phyloP scores from a whole-genome alignment of 2,329 filamentous ascomycete genomes.

The Pseudocercospora pini-densiflorae region DNA sequence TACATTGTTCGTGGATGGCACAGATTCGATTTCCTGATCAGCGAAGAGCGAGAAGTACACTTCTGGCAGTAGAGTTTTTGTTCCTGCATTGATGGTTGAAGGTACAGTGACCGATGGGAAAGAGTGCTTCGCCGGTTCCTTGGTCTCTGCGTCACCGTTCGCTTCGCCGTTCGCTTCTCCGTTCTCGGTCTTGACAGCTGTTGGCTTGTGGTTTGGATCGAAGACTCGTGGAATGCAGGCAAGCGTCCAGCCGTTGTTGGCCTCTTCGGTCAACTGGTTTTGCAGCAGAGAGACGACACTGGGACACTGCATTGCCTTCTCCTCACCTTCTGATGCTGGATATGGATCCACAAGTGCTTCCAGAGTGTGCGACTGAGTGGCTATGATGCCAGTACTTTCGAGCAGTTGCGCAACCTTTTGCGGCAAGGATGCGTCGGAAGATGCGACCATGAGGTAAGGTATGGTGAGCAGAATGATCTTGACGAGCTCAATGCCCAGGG shows the following conservation, averaged over 20 bases:
- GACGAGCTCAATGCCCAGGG: constrained; percentile 79
- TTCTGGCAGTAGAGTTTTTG: constrained; percentile 83
- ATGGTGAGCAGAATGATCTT: constrained; percentile 96
- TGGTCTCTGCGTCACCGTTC: constrained; percentile 64
- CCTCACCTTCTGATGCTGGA: constrained; percentile 60
- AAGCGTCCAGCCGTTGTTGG: constrained; percentile 74
- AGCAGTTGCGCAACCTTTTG: constrained; percentile 78
- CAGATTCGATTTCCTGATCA: constrained; percentile 80
- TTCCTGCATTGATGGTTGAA: constrained; percentile 72
- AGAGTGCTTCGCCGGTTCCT: constrained; percentile 63
- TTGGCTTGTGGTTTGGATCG: constrained; percentile 41
- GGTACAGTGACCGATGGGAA: constrained; percentile 80
- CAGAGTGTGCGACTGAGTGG: constrained; percentile 81
- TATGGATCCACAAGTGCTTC: constrained; percentile 89
- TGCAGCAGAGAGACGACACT: constrained; percentile 83
- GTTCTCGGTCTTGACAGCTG: constrained; percentile 21
- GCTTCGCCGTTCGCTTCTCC: constrained; percentile 60
- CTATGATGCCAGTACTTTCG: constrained; percentile 94
- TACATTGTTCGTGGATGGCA: constrained; percentile 76
- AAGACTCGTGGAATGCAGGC: constrained; percentile 64
- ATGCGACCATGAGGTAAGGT: constrained; percentile 82
- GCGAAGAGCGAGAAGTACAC: constrained; percentile 92
- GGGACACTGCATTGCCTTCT: constrained; percentile 65
- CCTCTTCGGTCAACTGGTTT: constrained; percentile 80
- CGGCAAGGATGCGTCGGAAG: constrained; percentile 67